Conservation (phyloP, 1,139 yeast genomes). For the Blastobotrys illinoisensis region DNA sequence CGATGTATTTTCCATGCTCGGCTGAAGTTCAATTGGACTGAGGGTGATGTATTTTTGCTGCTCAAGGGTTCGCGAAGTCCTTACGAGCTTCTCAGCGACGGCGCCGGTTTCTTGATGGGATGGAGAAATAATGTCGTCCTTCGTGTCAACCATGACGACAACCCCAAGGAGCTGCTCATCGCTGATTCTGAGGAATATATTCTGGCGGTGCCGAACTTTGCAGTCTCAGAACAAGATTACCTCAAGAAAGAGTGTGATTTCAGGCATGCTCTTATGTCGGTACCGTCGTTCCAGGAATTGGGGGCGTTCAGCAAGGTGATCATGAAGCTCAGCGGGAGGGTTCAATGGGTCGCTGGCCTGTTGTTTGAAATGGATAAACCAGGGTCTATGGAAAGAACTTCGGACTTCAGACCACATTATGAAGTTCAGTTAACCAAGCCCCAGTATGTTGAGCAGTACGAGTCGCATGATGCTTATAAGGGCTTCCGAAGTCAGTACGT, state of each 20-base stretch:
- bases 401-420: constrained; percentile 63
- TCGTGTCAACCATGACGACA: constrained; percentile 54
- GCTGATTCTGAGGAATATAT: constrained; percentile 62
- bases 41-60: constrained; percentile 43
- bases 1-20: constrained; percentile 56
- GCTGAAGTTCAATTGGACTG: constrained; percentile 43
- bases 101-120: constrained; percentile 75
- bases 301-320: constrained; percentile 39
- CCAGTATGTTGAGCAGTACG: constrained; percentile 42
- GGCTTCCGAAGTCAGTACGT: constrained; percentile 77
- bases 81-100: constrained; percentile 58
- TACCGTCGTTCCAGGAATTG: constrained; percentile 25
- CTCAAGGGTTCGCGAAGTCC: constrained; percentile 78
- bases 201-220: constrained; percentile 56
- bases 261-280: constrained; percentile 19
- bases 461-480: constrained; percentile 63
- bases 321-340: constrained; percentile 49
- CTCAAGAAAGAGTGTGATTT: constrained; percentile 19
- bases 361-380: constrained; percentile 41
- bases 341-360: constrained; percentile 47
- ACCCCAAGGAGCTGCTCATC: constrained; percentile 57
- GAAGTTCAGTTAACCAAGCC: constrained; percentile 63
- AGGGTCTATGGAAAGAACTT: constrained; percentile 39
- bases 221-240: constrained; percentile 31
- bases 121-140: constrained; percentile 67